Evolutionary conservation across 805 yeast genomes (phyloP).

Genomic region (Kodamaea leandrae): DNA sequence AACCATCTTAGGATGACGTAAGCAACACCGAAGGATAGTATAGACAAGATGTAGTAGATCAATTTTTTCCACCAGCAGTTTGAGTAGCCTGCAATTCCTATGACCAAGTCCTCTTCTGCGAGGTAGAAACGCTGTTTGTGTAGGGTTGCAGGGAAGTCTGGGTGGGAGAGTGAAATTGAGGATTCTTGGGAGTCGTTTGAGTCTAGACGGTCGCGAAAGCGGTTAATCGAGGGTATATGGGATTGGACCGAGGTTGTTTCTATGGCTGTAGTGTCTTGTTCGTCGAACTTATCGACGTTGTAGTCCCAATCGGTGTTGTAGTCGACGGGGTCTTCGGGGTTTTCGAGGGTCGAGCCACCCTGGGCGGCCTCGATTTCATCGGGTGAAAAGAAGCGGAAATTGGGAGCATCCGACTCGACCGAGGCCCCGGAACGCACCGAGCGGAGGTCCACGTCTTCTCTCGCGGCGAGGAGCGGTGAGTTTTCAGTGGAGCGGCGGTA

Average conservation of each 20-base stretch:
- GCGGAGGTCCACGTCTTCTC: slow-evolving; percentile 28
- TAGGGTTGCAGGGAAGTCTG: slow-evolving; percentile 34
- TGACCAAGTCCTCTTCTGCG: slow-evolving; percentile 92
- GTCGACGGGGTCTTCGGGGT: slow-evolving; percentile 56
- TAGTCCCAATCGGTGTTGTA: slow-evolving; percentile 76
- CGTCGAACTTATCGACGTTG: slow-evolving; percentile 46
- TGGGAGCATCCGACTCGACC: slow-evolving; percentile 35
- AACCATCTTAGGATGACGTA: slow-evolving; percentile 81
- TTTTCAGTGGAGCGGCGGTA: slow-evolving; percentile 28
- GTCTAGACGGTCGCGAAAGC: slow-evolving; percentile 30
- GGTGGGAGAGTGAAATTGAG: not conserved
- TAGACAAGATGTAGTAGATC: slow-evolving; percentile 53
- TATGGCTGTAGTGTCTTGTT: slow-evolving; percentile 6
- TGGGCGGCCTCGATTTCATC: slow-evolving; percentile 85
- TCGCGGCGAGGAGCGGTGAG: slow-evolving; percentile 33
- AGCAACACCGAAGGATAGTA: slow-evolving; percentile 65
- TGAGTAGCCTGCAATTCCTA: slow-evolving; percentile 89
- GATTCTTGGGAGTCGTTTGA: slow-evolving; percentile 16
- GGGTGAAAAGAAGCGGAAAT: slow-evolving; percentile 78
- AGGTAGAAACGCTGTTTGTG: slow-evolving; percentile 80
- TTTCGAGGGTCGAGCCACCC: slow-evolving; percentile 76
- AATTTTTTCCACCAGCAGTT: slow-evolving; percentile 47
- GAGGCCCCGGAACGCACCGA: slow-evolving; percentile 37
- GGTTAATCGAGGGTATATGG: slow-evolving; percentile 13
- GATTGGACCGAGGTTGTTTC: not conserved